Base-by-base conservation (phyloP, 306 rosid genomes). In the Lathyrus tuberosus region DNA sequence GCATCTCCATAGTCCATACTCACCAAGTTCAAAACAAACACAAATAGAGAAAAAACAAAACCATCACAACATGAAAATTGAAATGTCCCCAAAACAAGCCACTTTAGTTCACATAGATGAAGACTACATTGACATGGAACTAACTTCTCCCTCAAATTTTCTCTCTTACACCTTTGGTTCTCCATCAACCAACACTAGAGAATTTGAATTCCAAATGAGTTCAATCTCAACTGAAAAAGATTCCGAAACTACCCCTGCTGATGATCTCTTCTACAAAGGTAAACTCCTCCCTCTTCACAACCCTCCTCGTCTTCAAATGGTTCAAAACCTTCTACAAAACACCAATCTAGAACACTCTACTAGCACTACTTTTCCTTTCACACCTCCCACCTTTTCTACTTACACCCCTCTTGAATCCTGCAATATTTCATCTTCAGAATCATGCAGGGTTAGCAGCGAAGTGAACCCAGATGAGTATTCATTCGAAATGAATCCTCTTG, bases 181-280 rank as follows among this genome's bases (percentile, higher is more conserved):
- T 48, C 86, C 96, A n/a, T 74, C 89, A 44, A 80, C 78, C 28
- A 47, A 6, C 10, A 4, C 58, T 20, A 84, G 91, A 82, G 99
- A 91, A 56, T 95, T 95, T 82, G 97, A 95, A 80, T 95, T 95
- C 68, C 99, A 94, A 69, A 90, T 88, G 94, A 76, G 80, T 30
- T 76, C 88, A 64, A 14, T 76, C 67, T 77, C 88, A 28, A 74
- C 51, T 58, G 84, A 84, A 65, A 79, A 75, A 70, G 79, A 81
- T 6, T 33, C 86, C 65, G 73, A 73, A 62, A 73, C 89, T 75
- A 89, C 86, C 1, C 92, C 97, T 24, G 99, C 99, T 13, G 97
- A 95, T 74, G 96, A 89, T 47, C 97, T 95, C 61, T 95, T 95
- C 88, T 95, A 95, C 83, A 87, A 87, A n/a, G 99, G 99, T 5